Evolutionary conservation across 805 yeast species (phyloP), one percentile per base, ranked within the genome.

Genomic region (Candida ascalaphidarum): DNA sequence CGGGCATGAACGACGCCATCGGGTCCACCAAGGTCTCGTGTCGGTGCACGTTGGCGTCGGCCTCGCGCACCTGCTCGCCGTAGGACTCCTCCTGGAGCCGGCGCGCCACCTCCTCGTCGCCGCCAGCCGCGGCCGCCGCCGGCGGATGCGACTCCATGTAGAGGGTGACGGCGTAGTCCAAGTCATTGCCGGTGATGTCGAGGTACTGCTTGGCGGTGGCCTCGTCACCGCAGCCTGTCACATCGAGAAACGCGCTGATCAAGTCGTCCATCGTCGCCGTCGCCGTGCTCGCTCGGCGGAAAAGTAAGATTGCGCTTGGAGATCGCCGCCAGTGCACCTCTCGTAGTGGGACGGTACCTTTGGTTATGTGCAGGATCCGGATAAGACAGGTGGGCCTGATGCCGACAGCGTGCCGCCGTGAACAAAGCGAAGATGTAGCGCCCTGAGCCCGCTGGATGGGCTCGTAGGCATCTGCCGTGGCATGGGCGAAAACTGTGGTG

Each of bases 141-240:
- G 34, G 32, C n/a, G 46, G 53, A 27, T 51, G 37, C 7, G 56
- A 38, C 38, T 92, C 97, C 56, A 81, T 78, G 52, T 60, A 92
- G 24, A 92, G 60, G 10, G 85, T 74, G 6, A 92, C 82, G 0
- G 98, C 97, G 13, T 75, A 71, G 32, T 88, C 95, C 19, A 89
- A 49, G 48, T 84, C 74, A 25, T 75, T 74, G 27, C 79, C 86
- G 4, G 89, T 69, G 59, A 89, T 76, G 15, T 79, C 86, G 13
- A 92, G 52, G 46, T 79, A 92, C 40, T 79, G 84, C 29, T 65
- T 59, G 1, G 97, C 97, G 9, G 71, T 58, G 4, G 65, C 66
- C 1, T 71, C 65, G 46, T 81, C 89, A 2, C 74, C 66, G 2
- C 74, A 73, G 14, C 84, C 81, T 0, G 97, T 86, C 30, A 92